phyloP scores from a whole-genome alignment of 352 stramenopile species.

The Phytopythium vexans region DNA sequence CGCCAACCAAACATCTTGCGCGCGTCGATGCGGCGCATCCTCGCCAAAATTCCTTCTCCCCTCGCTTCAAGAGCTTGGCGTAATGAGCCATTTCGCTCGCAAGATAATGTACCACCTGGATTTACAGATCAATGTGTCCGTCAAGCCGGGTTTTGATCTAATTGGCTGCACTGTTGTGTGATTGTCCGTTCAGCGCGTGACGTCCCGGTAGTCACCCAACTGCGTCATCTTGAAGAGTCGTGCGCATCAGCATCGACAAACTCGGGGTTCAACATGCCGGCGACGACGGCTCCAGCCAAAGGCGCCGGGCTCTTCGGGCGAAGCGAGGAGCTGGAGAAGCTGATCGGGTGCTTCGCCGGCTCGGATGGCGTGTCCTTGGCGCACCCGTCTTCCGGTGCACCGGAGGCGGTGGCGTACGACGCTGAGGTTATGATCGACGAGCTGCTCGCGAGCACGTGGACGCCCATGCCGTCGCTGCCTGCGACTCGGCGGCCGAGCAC shows the following conservation, averaged over 20 bases:
- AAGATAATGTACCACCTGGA: too few species aligned
- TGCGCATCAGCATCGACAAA: too few species aligned
- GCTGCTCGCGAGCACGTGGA: slow-evolving; percentile 61
- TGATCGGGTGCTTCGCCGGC: slow-evolving; percentile 28
- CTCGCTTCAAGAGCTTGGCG: too few species aligned
- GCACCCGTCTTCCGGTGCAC: neutral
- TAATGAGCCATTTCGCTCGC: too few species aligned
- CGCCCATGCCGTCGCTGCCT: slow-evolving; percentile 8
- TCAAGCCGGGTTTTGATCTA: too few species aligned
- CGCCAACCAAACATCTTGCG: too few species aligned
- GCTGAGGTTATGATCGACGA: slow-evolving; percentile 80
- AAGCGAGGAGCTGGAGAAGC: slow-evolving; percentile 62
- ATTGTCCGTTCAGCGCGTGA: neutral
- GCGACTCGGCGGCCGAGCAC: neutral
- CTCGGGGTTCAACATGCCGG: neutral
- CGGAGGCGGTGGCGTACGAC: slow-evolving; percentile 27
- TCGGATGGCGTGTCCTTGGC: neutral
- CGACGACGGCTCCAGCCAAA: neutral
- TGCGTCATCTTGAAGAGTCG: slow-evolving; percentile 1
- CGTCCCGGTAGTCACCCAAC: neutral
- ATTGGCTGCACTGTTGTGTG: too few species aligned
- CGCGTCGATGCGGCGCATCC: too few species aligned
- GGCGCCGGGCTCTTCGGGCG: slow-evolving; percentile 10
- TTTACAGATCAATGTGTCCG: too few species aligned
- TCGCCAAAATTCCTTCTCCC: too few species aligned